These are phyloP conservation scores for Chloranthus sessilifolius DNA, from an alignment of 164 flowering plant species.

Conservation along the genomic window DNA sequence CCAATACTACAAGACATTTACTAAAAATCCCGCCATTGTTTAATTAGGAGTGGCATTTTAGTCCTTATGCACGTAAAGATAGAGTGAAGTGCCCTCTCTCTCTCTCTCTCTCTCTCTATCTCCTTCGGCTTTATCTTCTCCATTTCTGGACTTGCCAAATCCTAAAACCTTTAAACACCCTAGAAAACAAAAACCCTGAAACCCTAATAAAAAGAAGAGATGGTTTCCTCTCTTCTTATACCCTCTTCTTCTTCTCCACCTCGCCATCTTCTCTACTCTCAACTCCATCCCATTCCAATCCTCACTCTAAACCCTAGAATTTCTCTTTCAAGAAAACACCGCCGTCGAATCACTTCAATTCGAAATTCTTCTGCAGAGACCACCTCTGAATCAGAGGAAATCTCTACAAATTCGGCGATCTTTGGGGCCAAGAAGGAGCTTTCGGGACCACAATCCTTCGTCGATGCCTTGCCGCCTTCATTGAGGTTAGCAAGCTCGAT, in stretches of 20 bases:
- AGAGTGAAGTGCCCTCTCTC: too few relatives aligned
- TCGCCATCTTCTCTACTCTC: constrained; percentile 17
- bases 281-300: constrained; percentile 24
- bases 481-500: constrained; percentile 55
- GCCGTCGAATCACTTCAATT: constrained; percentile 15
- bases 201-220: constrained; percentile 18
- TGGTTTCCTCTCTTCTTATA: constrained; percentile 27
- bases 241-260: constrained; percentile 21
- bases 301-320: constrained; percentile 16
- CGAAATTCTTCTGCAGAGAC: constrained; percentile 24
- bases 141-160: too few relatives aligned
- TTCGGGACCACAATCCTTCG: constrained; percentile 50
- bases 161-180: constrained; percentile 10
- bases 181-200: constrained; percentile 8
- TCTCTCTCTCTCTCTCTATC: too few relatives aligned
- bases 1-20: too few relatives aligned
- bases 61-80: too few relatives aligned
- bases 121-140: too few relatives aligned
- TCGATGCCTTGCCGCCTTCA: constrained; percentile 54
- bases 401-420: constrained; percentile 18
- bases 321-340: constrained; percentile 14
- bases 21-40: too few relatives aligned
- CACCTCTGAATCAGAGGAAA: constrained; percentile 8
- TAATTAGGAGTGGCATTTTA: too few relatives aligned
- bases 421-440: constrained; percentile 68